Evolutionary conservation across 306 rosid species (phyloP), one percentile per base, ranked within the genome.

Genomic region (Vigna hirtella): DNA sequence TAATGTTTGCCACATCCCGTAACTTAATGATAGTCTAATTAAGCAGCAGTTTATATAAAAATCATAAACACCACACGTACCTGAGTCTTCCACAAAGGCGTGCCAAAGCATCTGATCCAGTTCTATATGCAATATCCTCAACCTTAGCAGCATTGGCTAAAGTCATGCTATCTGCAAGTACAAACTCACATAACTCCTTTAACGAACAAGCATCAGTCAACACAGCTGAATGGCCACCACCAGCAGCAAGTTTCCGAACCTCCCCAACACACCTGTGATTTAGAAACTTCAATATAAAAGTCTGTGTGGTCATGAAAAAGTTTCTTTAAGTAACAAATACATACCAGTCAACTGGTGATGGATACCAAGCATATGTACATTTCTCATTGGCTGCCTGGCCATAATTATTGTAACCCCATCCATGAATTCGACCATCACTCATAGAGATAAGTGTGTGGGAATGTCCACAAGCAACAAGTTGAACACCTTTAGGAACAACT

Each of bases 221-320:
- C 77, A 90, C 97, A 47, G 97, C 97, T 34, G 98, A 94, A 88
- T 94, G 97, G 42, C 98, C 98, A 45, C 98, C 97, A 62, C 98
- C 98, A 66, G 98, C 98, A 61, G 94, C 97, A 77, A 94, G 88
- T 88, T 94, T 94, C 43, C 95, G 88, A 50, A 94, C 97, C 81
- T 88, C 95, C 73, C 98, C 98, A 51, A 94, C 91, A 22, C 98
- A 94, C 92, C 98, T 94, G 84, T 42, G 77, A 64, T 47, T 12
- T 40, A 48, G 53, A 58, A 65, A 55, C 71, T 73, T 86, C 68
- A 75, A 40, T 76, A 76, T 55, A 83, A 62, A 36, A 66, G 11
- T 62, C 73, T 28, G 42, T 9, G 74, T n/a, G 34, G 72, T 48
- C 47, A 26, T 20, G 50, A 49, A 63, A 52, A 67, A 83, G 73